Conservation (phyloP, 2,329 filamentous ascomycete genomes). For the Trichoderma gracile region DNA sequence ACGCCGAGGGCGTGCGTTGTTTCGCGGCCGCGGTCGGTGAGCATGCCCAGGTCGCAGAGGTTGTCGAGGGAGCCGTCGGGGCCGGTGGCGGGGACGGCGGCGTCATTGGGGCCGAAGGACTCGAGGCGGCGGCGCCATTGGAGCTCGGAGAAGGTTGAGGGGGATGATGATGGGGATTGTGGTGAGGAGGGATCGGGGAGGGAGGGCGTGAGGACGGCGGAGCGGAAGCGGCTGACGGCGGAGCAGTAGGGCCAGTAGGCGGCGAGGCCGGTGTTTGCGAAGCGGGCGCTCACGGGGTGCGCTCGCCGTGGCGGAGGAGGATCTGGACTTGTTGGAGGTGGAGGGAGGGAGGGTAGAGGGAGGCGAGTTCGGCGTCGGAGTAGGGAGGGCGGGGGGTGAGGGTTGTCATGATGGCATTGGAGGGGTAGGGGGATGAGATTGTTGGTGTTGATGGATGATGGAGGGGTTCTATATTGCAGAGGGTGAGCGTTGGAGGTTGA, state of each 20-base stretch:
- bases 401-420: conserved; percentile 65
- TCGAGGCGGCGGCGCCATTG: conserved; percentile 76
- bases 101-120: conserved; percentile 71
- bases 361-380: conserved; percentile 73
- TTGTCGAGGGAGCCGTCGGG: conserved; percentile 70
- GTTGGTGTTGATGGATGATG: neutral
- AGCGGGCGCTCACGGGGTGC: conserved; percentile 87
- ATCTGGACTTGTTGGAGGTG: conserved; percentile 89
- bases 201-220: conserved; percentile 49
- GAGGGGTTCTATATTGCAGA: too few species aligned
- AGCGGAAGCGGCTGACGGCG: conserved; percentile 68
- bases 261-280: conserved; percentile 72
- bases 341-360: conserved; percentile 77
- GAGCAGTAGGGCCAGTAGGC: conserved; percentile 89
- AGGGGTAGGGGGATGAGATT: conserved; percentile 6
- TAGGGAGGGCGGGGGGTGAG: conserved; percentile 75
- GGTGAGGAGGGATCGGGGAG: conserved; percentile 19
- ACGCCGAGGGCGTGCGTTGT: conserved; percentile 70
- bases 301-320: conserved; percentile 75
- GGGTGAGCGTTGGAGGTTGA: too few species aligned
- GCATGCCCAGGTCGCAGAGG: conserved; percentile 76
- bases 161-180: conserved; percentile 30
- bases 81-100: conserved; percentile 69
- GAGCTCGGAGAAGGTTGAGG: conserved; percentile 45
- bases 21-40: conserved; percentile 73